A percentile compares a stretch with the other conserved stretches of the same genome.
Evolutionary conservation across 768 basidiomycete species (phyloP).

Genomic region (Boletales sp.): DNA sequence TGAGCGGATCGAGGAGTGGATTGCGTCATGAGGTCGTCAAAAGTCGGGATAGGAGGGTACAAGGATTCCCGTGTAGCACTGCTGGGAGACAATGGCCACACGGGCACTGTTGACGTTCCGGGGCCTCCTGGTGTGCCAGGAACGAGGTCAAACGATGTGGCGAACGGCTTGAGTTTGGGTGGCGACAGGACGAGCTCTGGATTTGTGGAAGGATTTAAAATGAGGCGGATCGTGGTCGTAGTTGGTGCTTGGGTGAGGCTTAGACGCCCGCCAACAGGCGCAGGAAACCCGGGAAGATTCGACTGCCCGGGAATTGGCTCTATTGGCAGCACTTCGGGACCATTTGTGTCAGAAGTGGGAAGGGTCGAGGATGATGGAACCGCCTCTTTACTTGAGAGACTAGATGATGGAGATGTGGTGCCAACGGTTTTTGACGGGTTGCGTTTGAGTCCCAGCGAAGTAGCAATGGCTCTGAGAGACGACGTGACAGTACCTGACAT

Average conservation of each 20-base stretch:
- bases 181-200: slow-evolving; percentile 38
- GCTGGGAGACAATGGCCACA: slow-evolving; percentile 42
- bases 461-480: slow-evolving; percentile 75
- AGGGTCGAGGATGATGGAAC: slow-evolving; percentile 24
- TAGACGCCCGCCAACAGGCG: slow-evolving; percentile 56
- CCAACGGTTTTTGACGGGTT: slow-evolving; percentile 15
- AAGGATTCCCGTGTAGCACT: slow-evolving; percentile 24
- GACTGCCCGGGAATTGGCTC: slow-evolving; percentile 59
- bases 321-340: slow-evolving; percentile 21
- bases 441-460: slow-evolving; percentile 69
- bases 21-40: slow-evolving; percentile 31
- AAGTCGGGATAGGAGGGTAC: slow-evolving; percentile 38
- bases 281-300: slow-evolving; percentile 57
- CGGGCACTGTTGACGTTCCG: slow-evolving; percentile 18
- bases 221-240: slow-evolving; percentile 48
- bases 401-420: slow-evolving; percentile 29
- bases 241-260: slow-evolving; percentile 50
- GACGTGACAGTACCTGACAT: slow-evolving; percentile 58
- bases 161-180: slow-evolving; percentile 62
- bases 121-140: slow-evolving; percentile 48
- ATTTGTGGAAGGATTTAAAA: slow-evolving; percentile 28
- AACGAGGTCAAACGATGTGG: slow-evolving; percentile 65
- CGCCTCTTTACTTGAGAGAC: slow-evolving; percentile 19
- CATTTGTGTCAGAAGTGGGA: slow-evolving; percentile 25
- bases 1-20: slow-evolving; percentile 12